Percentiles rank a stretch among this genome's conserved stretches.
Conservation (phyloP, 2,329 filamentous ascomycete genomes). For the Calonectria pauciramosa region DNA sequence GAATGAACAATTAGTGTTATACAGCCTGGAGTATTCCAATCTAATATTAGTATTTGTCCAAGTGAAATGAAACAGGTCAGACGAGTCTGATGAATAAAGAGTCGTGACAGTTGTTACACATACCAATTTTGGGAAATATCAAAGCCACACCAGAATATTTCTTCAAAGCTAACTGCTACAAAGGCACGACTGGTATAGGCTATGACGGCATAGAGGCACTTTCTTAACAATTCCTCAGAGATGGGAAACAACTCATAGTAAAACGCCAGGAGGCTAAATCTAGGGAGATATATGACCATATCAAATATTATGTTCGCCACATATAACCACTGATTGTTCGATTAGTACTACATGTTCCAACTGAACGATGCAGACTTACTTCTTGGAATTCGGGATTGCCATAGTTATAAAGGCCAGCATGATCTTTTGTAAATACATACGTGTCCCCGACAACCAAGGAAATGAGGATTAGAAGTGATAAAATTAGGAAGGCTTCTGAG, state of each 20-base stretch:
- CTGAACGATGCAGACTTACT: background rate
- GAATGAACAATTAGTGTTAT: background rate
- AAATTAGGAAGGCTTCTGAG: background rate
- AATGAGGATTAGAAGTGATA: background rate
- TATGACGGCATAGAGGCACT: background rate
- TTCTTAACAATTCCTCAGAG: background rate
- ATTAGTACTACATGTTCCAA: too few relatives aligned
- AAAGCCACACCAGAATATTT: background rate
- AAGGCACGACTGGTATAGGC: background rate
- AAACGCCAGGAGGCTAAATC: background rate
- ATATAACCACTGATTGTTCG: background rate
- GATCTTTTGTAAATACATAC: background rate
- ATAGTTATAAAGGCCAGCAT: background rate
- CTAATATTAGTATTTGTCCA: background rate
- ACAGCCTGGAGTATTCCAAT: background rate
- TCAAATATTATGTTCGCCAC: background rate
- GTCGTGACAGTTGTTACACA: background rate
- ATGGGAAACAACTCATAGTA: background rate
- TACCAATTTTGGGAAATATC: background rate
- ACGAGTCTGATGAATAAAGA: too few relatives aligned
- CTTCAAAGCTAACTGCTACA: background rate
- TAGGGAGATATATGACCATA: background rate
- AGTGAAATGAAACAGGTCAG: too few relatives aligned
- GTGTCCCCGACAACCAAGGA: background rate
- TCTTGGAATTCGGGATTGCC: background rate